phyloP scores from a whole-genome alignment of 2,329 filamentous ascomycete genomes.

The Epichloe aotearoae region DNA sequence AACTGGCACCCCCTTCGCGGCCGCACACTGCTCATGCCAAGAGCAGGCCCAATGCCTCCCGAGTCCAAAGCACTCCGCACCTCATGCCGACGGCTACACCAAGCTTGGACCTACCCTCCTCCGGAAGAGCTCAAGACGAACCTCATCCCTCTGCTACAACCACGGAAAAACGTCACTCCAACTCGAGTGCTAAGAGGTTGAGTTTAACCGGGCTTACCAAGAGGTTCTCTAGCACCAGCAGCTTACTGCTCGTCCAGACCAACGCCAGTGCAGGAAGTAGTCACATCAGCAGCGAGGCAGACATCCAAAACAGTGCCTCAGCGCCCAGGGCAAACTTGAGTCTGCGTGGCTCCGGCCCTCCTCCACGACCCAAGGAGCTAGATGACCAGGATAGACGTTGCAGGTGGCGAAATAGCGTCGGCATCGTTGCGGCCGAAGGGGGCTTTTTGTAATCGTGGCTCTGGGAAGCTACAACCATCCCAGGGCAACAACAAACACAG shows the following conservation, averaged over 20 bases:
- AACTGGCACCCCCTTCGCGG: slow-evolving; percentile 18
- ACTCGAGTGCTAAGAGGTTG: slow-evolving; percentile 41
- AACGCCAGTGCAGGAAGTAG: slow-evolving; percentile 37
- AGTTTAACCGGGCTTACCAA: slow-evolving; percentile 50
- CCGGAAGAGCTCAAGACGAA: slow-evolving; percentile 14
- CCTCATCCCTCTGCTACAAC: slow-evolving; percentile 7
- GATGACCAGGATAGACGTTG: slow-evolving; percentile 32
- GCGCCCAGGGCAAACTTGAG: slow-evolving; percentile 26
- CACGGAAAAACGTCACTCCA: slow-evolving; percentile 37
- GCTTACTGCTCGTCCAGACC: slow-evolving; percentile 44
- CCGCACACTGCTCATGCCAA: slow-evolving; percentile 43
- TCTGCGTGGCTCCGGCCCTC: slow-evolving; percentile 23
- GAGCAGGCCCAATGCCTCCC: slow-evolving; percentile 28
- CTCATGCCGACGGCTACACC: slow-evolving; percentile 19
- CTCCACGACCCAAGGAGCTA: slow-evolving; percentile 21
- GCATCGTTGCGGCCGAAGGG: slow-evolving; percentile 39
- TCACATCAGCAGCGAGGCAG: slow-evolving; percentile 32
- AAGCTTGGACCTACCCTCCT: slow-evolving; percentile 11
- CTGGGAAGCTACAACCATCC: too few species aligned
- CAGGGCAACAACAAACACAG: too few species aligned
- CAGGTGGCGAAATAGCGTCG: slow-evolving; percentile 43
- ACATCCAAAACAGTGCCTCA: slow-evolving; percentile 23
- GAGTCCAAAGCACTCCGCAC: slow-evolving; percentile 36
- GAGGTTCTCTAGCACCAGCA: slow-evolving; percentile 47
- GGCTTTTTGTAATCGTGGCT: slow-evolving; percentile 24